Percentiles rank a stretch among this genome's conserved stretches.
Evolutionary conservation across 2,329 filamentous ascomycete species (phyloP).

Genomic region (Fusarium musae): DNA sequence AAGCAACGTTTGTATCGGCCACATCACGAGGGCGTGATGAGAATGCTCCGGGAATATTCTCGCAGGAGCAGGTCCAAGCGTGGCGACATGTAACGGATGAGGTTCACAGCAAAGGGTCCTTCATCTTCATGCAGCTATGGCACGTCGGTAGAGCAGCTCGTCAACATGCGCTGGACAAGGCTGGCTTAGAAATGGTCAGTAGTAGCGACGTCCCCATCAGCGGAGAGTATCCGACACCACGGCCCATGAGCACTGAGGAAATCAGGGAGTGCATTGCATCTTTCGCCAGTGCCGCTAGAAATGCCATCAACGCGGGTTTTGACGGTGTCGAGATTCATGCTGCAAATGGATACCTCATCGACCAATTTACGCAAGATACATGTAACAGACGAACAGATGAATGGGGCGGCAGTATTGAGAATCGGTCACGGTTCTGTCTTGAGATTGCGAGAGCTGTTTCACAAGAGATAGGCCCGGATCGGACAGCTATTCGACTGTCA

Average conservation of each 20-base stretch:
- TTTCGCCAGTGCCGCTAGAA: slow-evolving; percentile 7
- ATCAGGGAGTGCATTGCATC: slow-evolving; percentile 7
- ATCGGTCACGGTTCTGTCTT: slow-evolving; percentile 55
- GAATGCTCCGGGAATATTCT: slow-evolving; percentile 13
- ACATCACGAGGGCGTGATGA: slow-evolving; percentile 7
- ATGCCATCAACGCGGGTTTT: slow-evolving; percentile 3
- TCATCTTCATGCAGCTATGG: slow-evolving; percentile 28
- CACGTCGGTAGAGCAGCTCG: slow-evolving; percentile 16
- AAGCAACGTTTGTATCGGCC: slow-evolving; percentile 9
- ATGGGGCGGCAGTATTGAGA: slow-evolving; percentile 65
- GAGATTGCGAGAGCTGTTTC: slow-evolving; percentile 58
- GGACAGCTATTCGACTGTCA: slow-evolving; percentile 65
- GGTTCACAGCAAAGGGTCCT: slow-evolving; percentile 14
- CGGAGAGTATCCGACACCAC: neutral
- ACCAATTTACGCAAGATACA: slow-evolving; percentile 16
- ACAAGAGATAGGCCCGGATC: slow-evolving; percentile 59
- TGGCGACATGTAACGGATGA: slow-evolving; percentile 4
- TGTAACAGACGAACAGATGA: slow-evolving; percentile 62
- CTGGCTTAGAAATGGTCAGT: slow-evolving; percentile 14
- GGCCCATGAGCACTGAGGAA: neutral
- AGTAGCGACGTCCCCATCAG: slow-evolving; percentile 11
- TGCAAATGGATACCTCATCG: slow-evolving; percentile 20
- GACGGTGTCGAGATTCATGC: slow-evolving; percentile 24
- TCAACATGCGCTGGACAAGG: neutral
- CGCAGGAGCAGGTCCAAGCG: neutral